These are phyloP conservation scores for Talaromyces funiculosus DNA, from an alignment of 2,329 filamentous ascomycete species.

Conservation along the genomic window DNA sequence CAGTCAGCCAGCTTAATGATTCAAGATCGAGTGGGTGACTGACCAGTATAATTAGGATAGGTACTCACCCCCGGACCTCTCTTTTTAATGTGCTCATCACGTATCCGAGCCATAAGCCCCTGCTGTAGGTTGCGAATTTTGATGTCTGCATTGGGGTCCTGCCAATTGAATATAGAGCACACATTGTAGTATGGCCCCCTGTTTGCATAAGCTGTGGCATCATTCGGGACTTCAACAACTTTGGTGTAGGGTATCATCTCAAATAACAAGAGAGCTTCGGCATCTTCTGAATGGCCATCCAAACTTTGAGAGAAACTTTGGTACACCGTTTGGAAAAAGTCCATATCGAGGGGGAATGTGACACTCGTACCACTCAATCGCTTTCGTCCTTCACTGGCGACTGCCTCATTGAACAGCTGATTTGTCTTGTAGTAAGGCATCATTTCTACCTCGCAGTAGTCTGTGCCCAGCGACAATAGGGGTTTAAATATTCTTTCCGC, in stretches of 20 bases:
- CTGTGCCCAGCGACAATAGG: slow-evolving; percentile 34
- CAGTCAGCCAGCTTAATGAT: slow-evolving; percentile 46
- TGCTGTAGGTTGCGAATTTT: slow-evolving; percentile 40
- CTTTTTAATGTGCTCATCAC: slow-evolving; percentile 51
- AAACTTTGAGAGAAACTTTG: slow-evolving; percentile 28
- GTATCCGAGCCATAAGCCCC: background rate
- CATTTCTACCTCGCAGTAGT: slow-evolving; percentile 33
- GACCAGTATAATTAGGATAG: slow-evolving; percentile 43
- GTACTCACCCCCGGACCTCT: slow-evolving; percentile 48
- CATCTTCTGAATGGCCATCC: slow-evolving; percentile 24
- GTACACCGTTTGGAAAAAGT: slow-evolving; percentile 28
- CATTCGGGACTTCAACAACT: slow-evolving; percentile 30
- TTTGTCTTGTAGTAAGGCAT: slow-evolving; percentile 43
- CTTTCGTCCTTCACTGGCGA: slow-evolving; percentile 36
- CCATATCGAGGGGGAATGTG: slow-evolving; percentile 36
- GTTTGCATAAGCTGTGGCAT: slow-evolving; percentile 36
- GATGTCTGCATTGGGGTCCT: slow-evolving; percentile 23
- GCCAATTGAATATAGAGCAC: slow-evolving; percentile 1
- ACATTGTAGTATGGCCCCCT: slow-evolving; percentile 1
- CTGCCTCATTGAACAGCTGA: slow-evolving; percentile 32
- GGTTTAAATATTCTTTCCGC: slow-evolving; percentile 32
- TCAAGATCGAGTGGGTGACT: slow-evolving; percentile 21
- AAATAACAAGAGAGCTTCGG: slow-evolving; percentile 30
- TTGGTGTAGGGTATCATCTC: slow-evolving; percentile 42
- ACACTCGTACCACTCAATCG: slow-evolving; percentile 44